Conservation (phyloP, 805 yeast genomes). For the Yarrowia yakushimensis region DNA sequence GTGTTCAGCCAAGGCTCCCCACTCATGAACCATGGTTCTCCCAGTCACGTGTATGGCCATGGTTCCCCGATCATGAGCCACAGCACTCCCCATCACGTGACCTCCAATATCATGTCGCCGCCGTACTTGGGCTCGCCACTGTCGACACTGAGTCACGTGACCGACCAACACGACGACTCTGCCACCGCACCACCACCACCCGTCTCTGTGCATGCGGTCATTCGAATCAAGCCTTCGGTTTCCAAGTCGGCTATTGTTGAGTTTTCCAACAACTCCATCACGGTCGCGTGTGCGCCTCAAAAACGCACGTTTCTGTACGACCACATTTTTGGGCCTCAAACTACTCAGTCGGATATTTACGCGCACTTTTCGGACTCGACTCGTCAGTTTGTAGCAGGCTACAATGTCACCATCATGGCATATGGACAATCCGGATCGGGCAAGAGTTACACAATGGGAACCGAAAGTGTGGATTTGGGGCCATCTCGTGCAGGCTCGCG, state of each 20-base stretch:
- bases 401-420: slow-evolving; percentile 33
- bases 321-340: slow-evolving; percentile 28
- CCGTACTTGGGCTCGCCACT: no score
- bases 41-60: no score
- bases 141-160: neutral
- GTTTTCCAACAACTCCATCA: neutral
- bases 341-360: slow-evolving; percentile 30
- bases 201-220: slow-evolving; percentile 8
- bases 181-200: neutral
- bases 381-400: slow-evolving; percentile 30
- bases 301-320: slow-evolving; percentile 29
- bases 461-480: slow-evolving; percentile 12
- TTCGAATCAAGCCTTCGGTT: slow-evolving; percentile 7
- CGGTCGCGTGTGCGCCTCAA: slow-evolving; percentile 5
- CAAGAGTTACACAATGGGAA: slow-evolving; percentile 45
- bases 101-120: no score
- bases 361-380: slow-evolving; percentile 25
- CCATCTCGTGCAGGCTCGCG: neutral
- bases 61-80: no score
- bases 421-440: slow-evolving; percentile 42
- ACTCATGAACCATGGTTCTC: no score
- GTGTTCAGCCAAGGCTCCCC: no score
- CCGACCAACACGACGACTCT: neutral
- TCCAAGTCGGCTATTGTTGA: slow-evolving; percentile 4
- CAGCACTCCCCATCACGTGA: no score